phyloP scores from a whole-genome alignment of 768 basidiomycete genomes.

The Auriculariales sp. region DNA sequence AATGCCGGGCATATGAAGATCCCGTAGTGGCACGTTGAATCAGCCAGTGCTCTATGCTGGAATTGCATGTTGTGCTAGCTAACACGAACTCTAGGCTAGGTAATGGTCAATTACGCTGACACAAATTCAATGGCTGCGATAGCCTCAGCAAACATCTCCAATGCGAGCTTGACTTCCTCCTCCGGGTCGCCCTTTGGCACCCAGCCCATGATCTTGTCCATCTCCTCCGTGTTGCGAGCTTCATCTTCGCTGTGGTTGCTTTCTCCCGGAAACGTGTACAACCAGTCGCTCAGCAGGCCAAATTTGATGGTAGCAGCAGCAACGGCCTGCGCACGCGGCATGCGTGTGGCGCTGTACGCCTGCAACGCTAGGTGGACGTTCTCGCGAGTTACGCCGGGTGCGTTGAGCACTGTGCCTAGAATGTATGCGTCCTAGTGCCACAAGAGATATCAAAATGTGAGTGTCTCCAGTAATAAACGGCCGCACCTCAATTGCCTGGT shows the following conservation, averaged over 20 bases:
- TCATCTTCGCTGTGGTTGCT: not conserved
- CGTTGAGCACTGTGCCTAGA: slow-evolving; percentile 16
- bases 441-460: not conserved
- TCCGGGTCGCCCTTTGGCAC: not conserved
- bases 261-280: not conserved
- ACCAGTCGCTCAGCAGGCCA: slow-evolving; percentile 15
- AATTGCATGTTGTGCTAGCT: too few relatives aligned
- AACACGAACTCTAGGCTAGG: too few relatives aligned
- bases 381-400: slow-evolving; percentile 9
- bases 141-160: too few relatives aligned
- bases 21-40: too few relatives aligned
- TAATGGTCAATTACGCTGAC: too few relatives aligned
- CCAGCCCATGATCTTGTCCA: not conserved
- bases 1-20: too few relatives aligned
- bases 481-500: slow-evolving; percentile 36
- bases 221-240: not conserved
- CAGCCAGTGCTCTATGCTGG: too few relatives aligned
- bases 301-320: slow-evolving; percentile 8
- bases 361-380: slow-evolving; percentile 16
- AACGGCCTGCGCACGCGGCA: slow-evolving; percentile 16
- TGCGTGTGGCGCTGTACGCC: slow-evolving; percentile 18
- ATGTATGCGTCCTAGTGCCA: slow-evolving; percentile 14
- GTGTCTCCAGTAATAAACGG: not conserved
- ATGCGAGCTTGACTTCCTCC: not conserved
- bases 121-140: too few relatives aligned